Evolutionary conservation across 805 yeast species (phyloP).

Genomic region (Komagataella pastoris): DNA sequence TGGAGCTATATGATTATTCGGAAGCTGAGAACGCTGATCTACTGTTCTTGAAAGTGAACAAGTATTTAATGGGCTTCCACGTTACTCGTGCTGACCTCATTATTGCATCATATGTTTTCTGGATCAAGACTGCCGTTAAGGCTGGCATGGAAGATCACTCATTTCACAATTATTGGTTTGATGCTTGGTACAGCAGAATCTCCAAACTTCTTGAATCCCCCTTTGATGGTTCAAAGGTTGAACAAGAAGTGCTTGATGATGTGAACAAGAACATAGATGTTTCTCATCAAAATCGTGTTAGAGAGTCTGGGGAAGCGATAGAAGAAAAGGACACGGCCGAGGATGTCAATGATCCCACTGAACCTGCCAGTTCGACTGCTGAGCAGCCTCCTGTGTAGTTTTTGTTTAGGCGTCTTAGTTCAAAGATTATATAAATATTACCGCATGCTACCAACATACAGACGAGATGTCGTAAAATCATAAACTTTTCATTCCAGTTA

Average conservation of each 20-base stretch:
- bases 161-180: not conserved
- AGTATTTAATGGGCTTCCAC: not conserved
- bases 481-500: not conserved
- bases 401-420: not conserved
- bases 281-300: not conserved
- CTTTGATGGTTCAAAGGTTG: not conserved
- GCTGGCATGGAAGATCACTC: not conserved
- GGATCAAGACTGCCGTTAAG: not conserved
- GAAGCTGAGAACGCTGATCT: not conserved
- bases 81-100: not conserved
- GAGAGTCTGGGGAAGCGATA: not conserved
- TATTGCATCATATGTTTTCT: constrained; percentile 1
- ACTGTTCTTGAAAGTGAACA: not conserved
- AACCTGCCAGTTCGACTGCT: not conserved
- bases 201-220: not conserved
- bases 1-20: not conserved
- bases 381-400: not conserved
- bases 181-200: not conserved
- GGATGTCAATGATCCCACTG: not conserved
- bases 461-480: not conserved
- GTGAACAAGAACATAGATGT: not conserved
- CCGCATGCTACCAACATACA: not conserved
- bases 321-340: not conserved
- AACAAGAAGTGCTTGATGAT: not conserved
- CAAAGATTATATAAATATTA: not conserved